Percentiles rank a stretch among this genome's conserved stretches.
These are phyloP conservation scores for Cornus kousa DNA, from an alignment of 148 eudicot species.

Conservation along the genomic window DNA sequence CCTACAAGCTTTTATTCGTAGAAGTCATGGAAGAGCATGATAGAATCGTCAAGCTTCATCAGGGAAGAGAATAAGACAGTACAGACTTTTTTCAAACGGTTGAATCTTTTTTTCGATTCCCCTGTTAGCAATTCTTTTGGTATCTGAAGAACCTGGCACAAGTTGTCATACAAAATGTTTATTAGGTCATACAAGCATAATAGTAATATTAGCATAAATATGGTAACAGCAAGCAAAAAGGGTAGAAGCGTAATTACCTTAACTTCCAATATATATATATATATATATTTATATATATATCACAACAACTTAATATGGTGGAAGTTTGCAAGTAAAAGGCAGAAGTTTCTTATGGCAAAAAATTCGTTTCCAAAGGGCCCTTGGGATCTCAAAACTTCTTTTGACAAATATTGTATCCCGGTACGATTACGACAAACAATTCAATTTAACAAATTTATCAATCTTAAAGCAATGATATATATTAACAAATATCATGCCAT, in stretches of 20 bases:
- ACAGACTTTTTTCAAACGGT: constrained; percentile 31
- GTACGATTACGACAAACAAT: too few species aligned
- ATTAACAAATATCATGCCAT: too few species aligned
- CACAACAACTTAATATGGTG: neutral
- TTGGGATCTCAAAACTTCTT: neutral
- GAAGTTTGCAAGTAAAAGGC: neutral
- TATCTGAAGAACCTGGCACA: constrained; percentile 43
- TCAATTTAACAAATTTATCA: neutral
- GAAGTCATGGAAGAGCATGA: constrained; percentile 76
- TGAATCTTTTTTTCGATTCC: constrained; percentile 35
- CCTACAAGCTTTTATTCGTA: constrained; percentile 7
- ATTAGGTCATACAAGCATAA: neutral
- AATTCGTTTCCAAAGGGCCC: neutral
- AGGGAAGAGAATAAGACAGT: constrained; percentile 52
- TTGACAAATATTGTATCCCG: neutral
- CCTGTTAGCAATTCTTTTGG: constrained; percentile 40
- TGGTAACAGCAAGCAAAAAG: neutral
- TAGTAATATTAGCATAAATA: neutral
- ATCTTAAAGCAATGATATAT: neutral
- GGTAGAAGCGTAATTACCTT: neutral
- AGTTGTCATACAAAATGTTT: neutral
- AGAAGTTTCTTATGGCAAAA: neutral
- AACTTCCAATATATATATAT: too few species aligned
- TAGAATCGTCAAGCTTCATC: constrained; percentile 75
- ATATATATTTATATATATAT: too few species aligned